Evolutionary conservation across 345 rosid species (phyloP), one percentile per base, ranked within the genome.

Genomic region (Carallia pectinifolia): DNA sequence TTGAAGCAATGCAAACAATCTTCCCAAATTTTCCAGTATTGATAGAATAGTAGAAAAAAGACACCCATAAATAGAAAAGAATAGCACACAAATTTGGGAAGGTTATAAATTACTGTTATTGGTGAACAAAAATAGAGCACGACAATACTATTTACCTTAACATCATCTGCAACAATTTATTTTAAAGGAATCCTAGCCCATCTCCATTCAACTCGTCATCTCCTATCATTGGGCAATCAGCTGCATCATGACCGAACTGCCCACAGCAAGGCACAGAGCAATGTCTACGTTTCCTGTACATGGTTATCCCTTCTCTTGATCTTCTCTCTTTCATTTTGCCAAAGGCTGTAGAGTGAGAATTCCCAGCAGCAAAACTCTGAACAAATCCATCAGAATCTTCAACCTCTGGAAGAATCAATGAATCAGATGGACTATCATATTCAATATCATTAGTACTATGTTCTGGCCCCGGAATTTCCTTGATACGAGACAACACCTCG

Each of bases 321-420:
- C 81, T 80, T 71, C 83, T 81, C 73, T 87, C 89, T 68, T 81
- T 85, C 62, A 82, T 58, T 78, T 81, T 84, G 58, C 76, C 85
- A 30, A 74, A 37, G 39, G 66, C 23, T 4, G 78, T 38, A 40
- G 78, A 37, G n/a, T 77, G 76, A 18, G 81, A 62, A 77, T 71
- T 70, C 58, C 75, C 80, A 33, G 62, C 66, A 19, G 77, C 60
- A 47, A 80, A 85, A 64, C 72, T 68, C n/a, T 77, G 85, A 70
- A 81, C 79, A 2, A 82, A 65, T 69, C 78, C 88, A 77, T 85
- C 85, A 23, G 86, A 65, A 59, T 85, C 89, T 67, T 81, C 86
- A 48, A 79, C 85, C 62, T 81, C 84, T 0, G 82, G 81, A 58
- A 87, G 76, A 62, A 83, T 79, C 79, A 79, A 73, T 0, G 85